Evolutionary conservation across 164 flowering plant genomes (phyloP).

Genomic region (Liriodendron chinense): DNA sequence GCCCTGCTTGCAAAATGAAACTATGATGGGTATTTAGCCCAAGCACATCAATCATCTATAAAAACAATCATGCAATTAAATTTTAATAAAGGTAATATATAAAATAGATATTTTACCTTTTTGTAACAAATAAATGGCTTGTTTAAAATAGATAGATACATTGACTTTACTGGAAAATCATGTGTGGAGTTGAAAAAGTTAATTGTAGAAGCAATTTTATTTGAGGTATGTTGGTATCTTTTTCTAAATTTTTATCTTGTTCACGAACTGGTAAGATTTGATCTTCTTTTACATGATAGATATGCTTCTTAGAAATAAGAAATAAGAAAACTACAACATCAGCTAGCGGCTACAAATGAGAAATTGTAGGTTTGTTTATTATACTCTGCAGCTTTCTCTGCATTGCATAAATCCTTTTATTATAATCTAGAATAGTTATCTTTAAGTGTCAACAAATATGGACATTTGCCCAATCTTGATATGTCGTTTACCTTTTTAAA

Average conservation of each 20-base stretch:
- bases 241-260: neutral
- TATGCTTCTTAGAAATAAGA: constrained; percentile 56
- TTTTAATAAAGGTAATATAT: too few relatives aligned
- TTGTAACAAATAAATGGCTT: too few relatives aligned
- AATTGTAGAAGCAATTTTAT: constrained; percentile 35
- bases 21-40: neutral
- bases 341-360: constrained; percentile 57
- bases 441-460: too few relatives aligned
- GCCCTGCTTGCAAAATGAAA: constrained; percentile 43
- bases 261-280: neutral
- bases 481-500: too few relatives aligned
- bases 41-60: too few relatives aligned
- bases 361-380: constrained; percentile 52
- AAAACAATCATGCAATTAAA: too few relatives aligned
- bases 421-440: too few relatives aligned
- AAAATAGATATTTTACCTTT: too few relatives aligned
- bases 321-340: constrained; percentile 47
- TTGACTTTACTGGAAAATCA: constrained; percentile 53
- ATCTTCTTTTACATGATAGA: constrained; percentile 42
- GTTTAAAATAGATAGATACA: constrained; percentile 39
- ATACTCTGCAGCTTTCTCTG: neutral
- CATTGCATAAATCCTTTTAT: too few relatives aligned
- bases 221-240: constrained; percentile 52
- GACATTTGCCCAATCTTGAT: too few relatives aligned
- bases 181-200: constrained; percentile 42